Evolutionary conservation across 129 eudicot genomes (phyloP).

Genomic region (Helianthus tuberosus): DNA sequence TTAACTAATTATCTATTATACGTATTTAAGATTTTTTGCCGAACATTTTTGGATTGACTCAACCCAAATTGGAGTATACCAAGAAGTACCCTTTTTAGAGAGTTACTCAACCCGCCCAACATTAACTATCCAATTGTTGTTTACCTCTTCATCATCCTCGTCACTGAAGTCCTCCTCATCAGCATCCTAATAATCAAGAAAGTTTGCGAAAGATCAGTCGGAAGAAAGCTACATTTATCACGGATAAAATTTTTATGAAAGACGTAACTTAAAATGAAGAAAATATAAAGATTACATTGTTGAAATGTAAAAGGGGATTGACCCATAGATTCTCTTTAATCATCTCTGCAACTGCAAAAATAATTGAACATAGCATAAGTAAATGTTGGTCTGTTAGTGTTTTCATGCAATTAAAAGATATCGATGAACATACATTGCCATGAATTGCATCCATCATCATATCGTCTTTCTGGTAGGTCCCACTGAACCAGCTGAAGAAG

Average conservation of each 20-base stretch:
- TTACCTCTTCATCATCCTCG: constrained; percentile 69
- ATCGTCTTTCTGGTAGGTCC: constrained; percentile 51
- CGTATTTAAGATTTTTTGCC: no score
- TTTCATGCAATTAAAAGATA: neutral
- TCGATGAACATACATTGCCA: constrained; percentile 53
- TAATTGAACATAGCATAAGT: neutral
- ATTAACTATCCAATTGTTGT: neutral
- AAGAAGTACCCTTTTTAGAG: neutral
- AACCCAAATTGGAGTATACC: neutral
- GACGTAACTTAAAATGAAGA: neutral
- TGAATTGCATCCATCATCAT: constrained; percentile 39
- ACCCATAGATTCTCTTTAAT: constrained; percentile 94
- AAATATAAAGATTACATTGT: constrained; percentile 37
- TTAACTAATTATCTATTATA: no score
- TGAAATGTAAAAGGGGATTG: constrained; percentile 75
- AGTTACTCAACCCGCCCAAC: neutral
- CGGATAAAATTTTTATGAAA: neutral
- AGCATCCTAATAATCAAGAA: constrained; percentile 55
- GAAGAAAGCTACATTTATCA: neutral
- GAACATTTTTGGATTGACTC: neutral
- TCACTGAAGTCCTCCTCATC: constrained; percentile 63
- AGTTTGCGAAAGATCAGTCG: constrained; percentile 11
- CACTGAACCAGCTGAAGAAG: constrained; percentile 83
- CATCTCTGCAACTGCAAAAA: constrained; percentile 70
- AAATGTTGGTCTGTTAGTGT: neutral